These are phyloP conservation scores for Xylariaceae sp. DNA, from an alignment of 2,329 filamentous ascomycete species.

Conservation along the genomic window DNA sequence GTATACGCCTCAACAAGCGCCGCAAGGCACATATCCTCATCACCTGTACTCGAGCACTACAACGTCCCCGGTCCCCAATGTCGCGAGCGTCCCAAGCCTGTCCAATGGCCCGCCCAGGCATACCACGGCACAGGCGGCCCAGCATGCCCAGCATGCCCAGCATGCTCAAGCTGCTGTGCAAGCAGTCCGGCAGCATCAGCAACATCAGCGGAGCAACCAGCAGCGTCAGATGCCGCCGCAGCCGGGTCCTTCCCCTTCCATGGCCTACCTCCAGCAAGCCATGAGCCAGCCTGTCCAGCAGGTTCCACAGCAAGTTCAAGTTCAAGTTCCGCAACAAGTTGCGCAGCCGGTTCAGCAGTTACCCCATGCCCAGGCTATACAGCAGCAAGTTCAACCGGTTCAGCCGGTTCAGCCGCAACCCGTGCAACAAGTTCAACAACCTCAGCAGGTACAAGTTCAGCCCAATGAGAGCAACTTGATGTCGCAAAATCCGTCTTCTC, in stretches of 20 bases:
- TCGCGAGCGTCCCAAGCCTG: constrained; percentile 56
- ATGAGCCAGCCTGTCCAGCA: constrained; percentile 41
- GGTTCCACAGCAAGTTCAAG: constrained; percentile 34
- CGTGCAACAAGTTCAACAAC: constrained; percentile 35
- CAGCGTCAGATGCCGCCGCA: constrained; percentile 45
- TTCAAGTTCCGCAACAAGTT: constrained; percentile 34
- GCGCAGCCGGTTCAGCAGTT: constrained; percentile 40
- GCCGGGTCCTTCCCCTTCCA: constrained; percentile 33
- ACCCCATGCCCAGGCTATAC: constrained; percentile 40
- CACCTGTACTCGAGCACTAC: constrained; percentile 58
- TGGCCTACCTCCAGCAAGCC: constrained; percentile 43
- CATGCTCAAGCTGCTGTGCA: constrained; percentile 46
- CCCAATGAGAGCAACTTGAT: constrained; percentile 41
- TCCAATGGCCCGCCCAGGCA: constrained; percentile 55
- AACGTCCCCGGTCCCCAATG: constrained; percentile 53
- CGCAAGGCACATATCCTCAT: constrained; percentile 55
- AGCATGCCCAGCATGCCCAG: constrained; percentile 51
- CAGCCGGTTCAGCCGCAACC: constrained; percentile 35
- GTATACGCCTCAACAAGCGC: constrained; percentile 59
- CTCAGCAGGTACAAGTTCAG: constrained; percentile 39
- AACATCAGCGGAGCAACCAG: constrained; percentile 42
- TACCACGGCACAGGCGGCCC: constrained; percentile 52
- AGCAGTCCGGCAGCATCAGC: constrained; percentile 40
- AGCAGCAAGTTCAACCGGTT: constrained; percentile 36
- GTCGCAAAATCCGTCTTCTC: constrained; percentile 40